Evolutionary conservation across 345 rosid species (phyloP).

Genomic region (Moricandia arvensis): DNA sequence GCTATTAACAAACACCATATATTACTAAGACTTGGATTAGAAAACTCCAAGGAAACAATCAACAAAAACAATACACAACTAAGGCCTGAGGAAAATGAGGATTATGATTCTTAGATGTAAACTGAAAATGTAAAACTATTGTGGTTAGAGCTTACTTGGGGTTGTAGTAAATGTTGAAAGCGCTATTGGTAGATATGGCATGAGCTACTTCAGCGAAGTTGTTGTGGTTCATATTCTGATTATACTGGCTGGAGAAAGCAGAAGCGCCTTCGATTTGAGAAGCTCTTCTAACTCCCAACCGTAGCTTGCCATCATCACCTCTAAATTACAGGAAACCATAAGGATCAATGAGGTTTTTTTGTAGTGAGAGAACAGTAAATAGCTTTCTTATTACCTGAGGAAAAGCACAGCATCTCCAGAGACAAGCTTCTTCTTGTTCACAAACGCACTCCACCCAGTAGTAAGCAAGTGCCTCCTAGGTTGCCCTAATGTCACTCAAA

Average conservation of each 20-base stretch:
- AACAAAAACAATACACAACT: background rate
- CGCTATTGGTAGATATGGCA: constrained; percentile 59
- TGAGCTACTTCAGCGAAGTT: constrained; percentile 61
- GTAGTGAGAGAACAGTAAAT: background rate
- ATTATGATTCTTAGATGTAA: too few relatives aligned
- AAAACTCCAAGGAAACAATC: background rate
- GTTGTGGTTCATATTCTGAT: constrained; percentile 56
- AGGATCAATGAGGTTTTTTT: background rate
- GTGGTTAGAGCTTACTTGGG: constrained; percentile 61
- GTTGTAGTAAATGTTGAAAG: constrained; percentile 81
- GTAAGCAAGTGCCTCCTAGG: constrained; percentile 99
- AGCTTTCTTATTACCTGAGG: constrained; percentile 53
- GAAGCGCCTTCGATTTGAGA: constrained; percentile 62
- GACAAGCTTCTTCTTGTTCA: constrained; percentile 93
- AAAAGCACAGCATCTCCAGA: constrained; percentile 99
- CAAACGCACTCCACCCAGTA: constrained; percentile 99
- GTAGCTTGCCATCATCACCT: constrained; percentile 90
- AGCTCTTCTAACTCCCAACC: constrained; percentile 95
- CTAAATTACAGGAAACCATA: constrained; percentile 38
- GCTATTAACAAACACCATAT: background rate
- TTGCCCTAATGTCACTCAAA: constrained; percentile 61
- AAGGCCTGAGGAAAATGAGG: too few relatives aligned
- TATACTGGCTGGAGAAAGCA: constrained; percentile 45
- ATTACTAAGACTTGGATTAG: background rate
- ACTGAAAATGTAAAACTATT: background rate